Base-by-base conservation (phyloP, 2,329 filamentous ascomycete species). In the Metarhizium sp. region DNA sequence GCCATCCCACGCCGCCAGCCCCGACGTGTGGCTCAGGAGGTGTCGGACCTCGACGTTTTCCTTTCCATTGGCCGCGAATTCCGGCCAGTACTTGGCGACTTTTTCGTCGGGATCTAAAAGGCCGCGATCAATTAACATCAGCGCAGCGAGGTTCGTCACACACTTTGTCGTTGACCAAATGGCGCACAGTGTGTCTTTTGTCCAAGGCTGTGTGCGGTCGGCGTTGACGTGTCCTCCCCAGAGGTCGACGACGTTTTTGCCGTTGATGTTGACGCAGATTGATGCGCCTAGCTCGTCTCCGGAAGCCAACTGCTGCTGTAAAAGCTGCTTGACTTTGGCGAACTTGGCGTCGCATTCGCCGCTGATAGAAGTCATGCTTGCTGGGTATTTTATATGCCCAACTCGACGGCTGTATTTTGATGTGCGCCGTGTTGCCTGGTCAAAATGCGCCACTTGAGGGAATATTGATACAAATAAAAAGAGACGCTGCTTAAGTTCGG, bases 51-150 rank as follows among this genome's bases (percentile, higher is more conserved):
- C 2, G 75, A 76, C 61, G 14, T 69, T 59, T 43, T 71, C 62
- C 50, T 76, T 75, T 42, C 72, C 73, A 20, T 73, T 71, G 13
- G 58, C 65, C 0, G 63, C 71, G 54, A 77, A 77, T 48, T 76
- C 75, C 1, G 75, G 75, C 75, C 75, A 78, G 63, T 76, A 72
- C 43, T 67, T 64, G 2, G 69, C 58, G 1, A 77, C 71, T 2
- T 68, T 68, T 13, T 66, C 72, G 48, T 71, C 57, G 1, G 67
- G 60, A 53, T 69, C 36, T 2, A 34, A 11, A 34, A 34, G 32
- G 32, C 32, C 32, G 32, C 32, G 32, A 34, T 34, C 32, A 34
- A 73, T 65, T 6, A 75, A 69, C 25, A 75, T 60, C 25, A 74
- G 61, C 1, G 65, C 63, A 0, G 73, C 70, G 8, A 76, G 63